These are phyloP conservation scores for Debaryomycetaceae sp. DNA, from an alignment of 1,139 yeast genomes.

Conservation along the genomic window DNA sequence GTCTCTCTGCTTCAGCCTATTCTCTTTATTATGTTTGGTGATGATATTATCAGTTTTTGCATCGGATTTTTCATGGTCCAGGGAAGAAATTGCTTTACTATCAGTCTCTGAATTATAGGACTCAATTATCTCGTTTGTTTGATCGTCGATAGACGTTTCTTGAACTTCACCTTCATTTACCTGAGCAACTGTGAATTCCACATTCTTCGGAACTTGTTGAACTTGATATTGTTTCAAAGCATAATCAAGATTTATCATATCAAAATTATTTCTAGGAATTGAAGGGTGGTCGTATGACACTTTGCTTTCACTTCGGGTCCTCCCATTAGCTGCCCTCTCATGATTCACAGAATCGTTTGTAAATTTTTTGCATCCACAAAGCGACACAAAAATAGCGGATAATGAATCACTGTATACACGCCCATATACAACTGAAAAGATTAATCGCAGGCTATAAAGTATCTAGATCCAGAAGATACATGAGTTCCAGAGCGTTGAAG, in stretches of 20 bases:
- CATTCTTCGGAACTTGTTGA: not conserved
- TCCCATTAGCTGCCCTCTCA: not conserved
- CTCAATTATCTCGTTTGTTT: not conserved
- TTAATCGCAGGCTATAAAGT: too few species aligned
- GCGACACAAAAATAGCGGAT: constrained; percentile 1
- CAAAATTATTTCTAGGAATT: too few species aligned
- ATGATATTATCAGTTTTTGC: not conserved
- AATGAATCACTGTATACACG: not conserved
- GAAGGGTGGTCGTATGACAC: too few species aligned
- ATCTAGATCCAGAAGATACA: constrained; percentile 12
- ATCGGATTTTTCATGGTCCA: not conserved
- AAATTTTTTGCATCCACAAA: constrained; percentile 9
- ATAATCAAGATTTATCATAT: not conserved
- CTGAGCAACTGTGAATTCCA: not conserved
- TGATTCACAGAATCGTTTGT: not conserved
- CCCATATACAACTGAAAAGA: too few species aligned
- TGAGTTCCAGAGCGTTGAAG: constrained; percentile 70
- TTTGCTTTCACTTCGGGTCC: too few species aligned
- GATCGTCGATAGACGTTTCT: not conserved
- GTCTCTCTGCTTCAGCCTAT: not conserved
- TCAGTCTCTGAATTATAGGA: not conserved
- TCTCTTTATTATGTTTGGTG: not conserved
- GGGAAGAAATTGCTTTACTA: not conserved
- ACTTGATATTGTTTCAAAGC: not conserved
- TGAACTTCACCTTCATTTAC: not conserved